Conservation (phyloP, 257 asterid species). For the Fraxinus quadrangulata region DNA sequence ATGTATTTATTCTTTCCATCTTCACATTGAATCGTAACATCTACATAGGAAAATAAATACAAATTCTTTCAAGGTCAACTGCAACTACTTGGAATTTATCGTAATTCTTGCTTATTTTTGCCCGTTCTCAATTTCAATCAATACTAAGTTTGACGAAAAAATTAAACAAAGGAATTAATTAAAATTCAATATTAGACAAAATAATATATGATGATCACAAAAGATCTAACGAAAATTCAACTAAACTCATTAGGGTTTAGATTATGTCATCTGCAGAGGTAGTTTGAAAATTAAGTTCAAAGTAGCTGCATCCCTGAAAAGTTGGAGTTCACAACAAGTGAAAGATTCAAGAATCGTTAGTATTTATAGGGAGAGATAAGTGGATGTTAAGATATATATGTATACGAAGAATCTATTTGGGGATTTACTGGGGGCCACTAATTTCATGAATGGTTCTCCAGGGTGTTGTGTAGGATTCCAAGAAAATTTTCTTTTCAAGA, state of each 20-base stretch:
- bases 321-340: constrained; percentile 1
- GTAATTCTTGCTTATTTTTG: constrained; percentile 14
- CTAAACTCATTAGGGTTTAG: constrained; percentile 39
- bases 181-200: no score
- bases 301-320: constrained; percentile 1
- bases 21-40: background rate
- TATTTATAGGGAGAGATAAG: background rate
- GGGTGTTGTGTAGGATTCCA: constrained; percentile 30
- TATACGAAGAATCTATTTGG: constrained; percentile 34
- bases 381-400: constrained; percentile 27
- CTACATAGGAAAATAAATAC: background rate
- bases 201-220: no score
- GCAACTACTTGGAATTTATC: background rate
- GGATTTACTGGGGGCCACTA: constrained; percentile 50
- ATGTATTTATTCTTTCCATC: no score
- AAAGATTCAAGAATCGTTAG: constrained; percentile 19
- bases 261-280: constrained; percentile 34
- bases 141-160: background rate
- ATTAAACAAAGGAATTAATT: background rate
- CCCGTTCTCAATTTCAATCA: background rate
- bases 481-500: background rate
- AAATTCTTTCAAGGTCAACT: constrained; percentile 7
- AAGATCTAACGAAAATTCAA: constrained; percentile 3
- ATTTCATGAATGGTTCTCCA: constrained; percentile 51
- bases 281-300: background rate